A percentile compares a stretch with the other conserved stretches of the same genome.
These are phyloP conservation scores for Camelina sativa DNA, from an alignment of 345 rosid genomes.

Conservation along the genomic window DNA sequence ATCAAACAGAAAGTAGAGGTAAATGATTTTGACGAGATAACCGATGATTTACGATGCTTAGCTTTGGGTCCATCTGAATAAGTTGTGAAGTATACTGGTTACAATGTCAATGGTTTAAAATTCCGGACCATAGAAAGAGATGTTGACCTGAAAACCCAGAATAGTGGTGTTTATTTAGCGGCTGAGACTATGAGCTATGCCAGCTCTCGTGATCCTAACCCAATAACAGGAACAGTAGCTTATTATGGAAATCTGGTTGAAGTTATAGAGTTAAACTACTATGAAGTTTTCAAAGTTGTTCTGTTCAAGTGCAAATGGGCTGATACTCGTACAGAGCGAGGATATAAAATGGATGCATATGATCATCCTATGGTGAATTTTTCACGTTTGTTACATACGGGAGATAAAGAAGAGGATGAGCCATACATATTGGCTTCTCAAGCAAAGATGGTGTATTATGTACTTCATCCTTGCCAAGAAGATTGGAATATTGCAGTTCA, in stretches of 20 bases:
- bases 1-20: background rate
- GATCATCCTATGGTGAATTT: conserved; percentile 8
- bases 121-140: background rate
- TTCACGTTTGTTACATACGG: background rate
- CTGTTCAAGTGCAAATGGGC: background rate
- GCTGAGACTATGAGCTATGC: conserved; percentile 28
- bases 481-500: too few relatives aligned
- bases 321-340: background rate
- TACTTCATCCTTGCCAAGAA: too few relatives aligned
- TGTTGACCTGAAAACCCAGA: background rate
- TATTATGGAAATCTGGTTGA: background rate
- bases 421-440: too few relatives aligned
- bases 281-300: conserved; percentile 20
- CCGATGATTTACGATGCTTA: conserved; percentile 20
- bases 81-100: background rate
- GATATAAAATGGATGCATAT: background rate
- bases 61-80: conserved; percentile 8
- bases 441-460: too few relatives aligned
- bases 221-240: background rate
- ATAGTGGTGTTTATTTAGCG: conserved; percentile 22
- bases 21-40: conserved; percentile 15
- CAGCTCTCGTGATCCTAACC: conserved; percentile 3
- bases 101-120: conserved; percentile 19
- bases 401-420: background rate
- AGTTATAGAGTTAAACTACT: conserved; percentile 20